Conservation (phyloP, 2,329 filamentous ascomycete genomes). For the Teratosphaeria zuluensis region DNA sequence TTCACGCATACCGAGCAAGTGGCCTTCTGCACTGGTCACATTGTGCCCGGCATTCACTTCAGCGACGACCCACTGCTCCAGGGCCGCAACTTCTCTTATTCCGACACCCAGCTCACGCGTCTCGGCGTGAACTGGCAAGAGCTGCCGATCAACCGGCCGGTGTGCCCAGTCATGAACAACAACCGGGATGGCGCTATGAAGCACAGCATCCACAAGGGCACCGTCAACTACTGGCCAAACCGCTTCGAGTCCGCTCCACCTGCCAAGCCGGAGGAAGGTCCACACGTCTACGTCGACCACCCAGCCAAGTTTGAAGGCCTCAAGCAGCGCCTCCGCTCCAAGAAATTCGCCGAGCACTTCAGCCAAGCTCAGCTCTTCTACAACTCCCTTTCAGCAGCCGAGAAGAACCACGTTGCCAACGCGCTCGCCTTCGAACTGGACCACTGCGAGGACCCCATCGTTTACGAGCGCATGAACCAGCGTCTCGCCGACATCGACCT, state of each 20-base stretch:
- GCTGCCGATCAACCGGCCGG: constrained; percentile 61
- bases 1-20: constrained; percentile 76
- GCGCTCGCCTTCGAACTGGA: constrained; percentile 64
- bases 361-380: constrained; percentile 75
- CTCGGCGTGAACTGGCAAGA: constrained; percentile 69
- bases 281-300: constrained; percentile 55
- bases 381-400: constrained; percentile 60
- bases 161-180: constrained; percentile 25
- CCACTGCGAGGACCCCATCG: constrained; percentile 69
- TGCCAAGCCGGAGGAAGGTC: constrained; percentile 49
- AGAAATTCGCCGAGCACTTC: constrained; percentile 70
- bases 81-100: constrained; percentile 60
- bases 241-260: constrained; percentile 55
- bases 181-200: constrained; percentile 43
- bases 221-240: constrained; percentile 73
- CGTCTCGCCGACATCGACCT: constrained; percentile 66
- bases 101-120: constrained; percentile 52
- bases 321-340: constrained; percentile 58
- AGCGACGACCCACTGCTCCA: constrained; percentile 66
- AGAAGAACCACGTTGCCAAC: constrained; percentile 53
- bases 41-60: constrained; percentile 69
- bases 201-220: constrained; percentile 64
- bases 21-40: constrained; percentile 71
- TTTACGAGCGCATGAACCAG: constrained; percentile 61
- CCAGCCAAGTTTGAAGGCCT: constrained; percentile 56